Evolutionary conservation across 768 basidiomycete species (phyloP), one percentile per base, ranked within the genome.

Genomic region (Sistotremastrum suecicum): DNA sequence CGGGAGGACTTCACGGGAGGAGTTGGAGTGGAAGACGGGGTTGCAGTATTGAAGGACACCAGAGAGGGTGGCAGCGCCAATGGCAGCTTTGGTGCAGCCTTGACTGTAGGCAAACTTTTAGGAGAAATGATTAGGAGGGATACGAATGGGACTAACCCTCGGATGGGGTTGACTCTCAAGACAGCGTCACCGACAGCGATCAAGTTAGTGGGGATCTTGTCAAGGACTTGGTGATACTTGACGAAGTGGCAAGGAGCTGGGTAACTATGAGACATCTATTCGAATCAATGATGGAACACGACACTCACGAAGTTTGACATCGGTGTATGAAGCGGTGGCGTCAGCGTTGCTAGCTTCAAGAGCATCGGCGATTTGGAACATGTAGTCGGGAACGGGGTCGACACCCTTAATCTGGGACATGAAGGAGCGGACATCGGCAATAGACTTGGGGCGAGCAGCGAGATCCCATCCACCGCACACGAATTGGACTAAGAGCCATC

Each of bases 131-230:
- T 10, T 34, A 4, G 46, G 5, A 9, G n/a, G 31, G 31, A 30
- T 39, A 32, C 43, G 20, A 12, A 28, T n/a, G 11, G 11, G 8
- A 40, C 44, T 37, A 30, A 54, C 53, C 51, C 56, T 43, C 45
- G 48, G 3, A 51, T 37, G 8, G 58, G 58, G 37, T 57, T 57
- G 11, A 59, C n/a, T 37, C 40, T 37, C 61, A 64, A 59, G 5
- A 60, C 54, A 34, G 61, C 57, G 42, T 66, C 64, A n/a, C 64
- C 64, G 31, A 65, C 5, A 1, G 62, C 63, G 35, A 64, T 50
- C 39, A 55, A 66, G 46, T 65, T 66, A 7, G 48, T 43, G 1
- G 64, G 64, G 5, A 65, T 45, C 6, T n/a, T 28, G 37, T 57
- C 52, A 11, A 35, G 42, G 3, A 50, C 56, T 20, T 37, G 37